These are phyloP conservation scores for Populus hybrid DNA, from an alignment of 441 rosid species.

Conservation along the genomic window DNA sequence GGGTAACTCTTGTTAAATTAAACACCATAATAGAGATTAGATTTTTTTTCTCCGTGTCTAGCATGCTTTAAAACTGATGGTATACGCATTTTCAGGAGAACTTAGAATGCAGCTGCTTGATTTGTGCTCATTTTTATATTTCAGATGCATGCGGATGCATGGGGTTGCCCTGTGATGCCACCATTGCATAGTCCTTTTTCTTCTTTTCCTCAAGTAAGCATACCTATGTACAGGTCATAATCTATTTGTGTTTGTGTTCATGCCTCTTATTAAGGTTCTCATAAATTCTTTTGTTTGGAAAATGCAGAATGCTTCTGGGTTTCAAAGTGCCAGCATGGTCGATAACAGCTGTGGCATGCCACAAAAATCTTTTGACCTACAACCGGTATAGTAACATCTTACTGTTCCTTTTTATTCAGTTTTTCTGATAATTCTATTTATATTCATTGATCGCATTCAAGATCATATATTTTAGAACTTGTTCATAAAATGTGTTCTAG, in stretches of 20 bases:
- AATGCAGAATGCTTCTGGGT: constrained; percentile 39
- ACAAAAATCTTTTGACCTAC: constrained; percentile 31
- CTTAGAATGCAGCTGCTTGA: constrained; percentile 9
- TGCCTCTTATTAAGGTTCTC: neutral
- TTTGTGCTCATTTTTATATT: constrained; percentile 13
- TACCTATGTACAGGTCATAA: neutral
- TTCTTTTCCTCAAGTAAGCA: constrained; percentile 50
- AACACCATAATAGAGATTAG: neutral
- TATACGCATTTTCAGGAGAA: neutral
- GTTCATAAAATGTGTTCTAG: neutral
- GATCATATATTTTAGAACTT: neutral
- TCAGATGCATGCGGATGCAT: constrained; percentile 76
- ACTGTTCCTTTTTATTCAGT: neutral
- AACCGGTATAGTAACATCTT: constrained; percentile 38
- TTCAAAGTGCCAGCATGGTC: constrained; percentile 23
- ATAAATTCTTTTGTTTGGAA: neutral
- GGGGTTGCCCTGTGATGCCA: constrained; percentile 92
- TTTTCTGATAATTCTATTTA: neutral
- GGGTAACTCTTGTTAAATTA: constrained; percentile 40
- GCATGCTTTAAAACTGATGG: neutral
- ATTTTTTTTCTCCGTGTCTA: neutral
- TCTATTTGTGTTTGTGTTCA: neutral
- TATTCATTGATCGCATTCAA: neutral
- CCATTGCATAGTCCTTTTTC: constrained; percentile 32
- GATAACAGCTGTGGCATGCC: constrained; percentile 32